Conservation (phyloP, 345 rosid species). For the Hibiscus syriacus region DNA sequence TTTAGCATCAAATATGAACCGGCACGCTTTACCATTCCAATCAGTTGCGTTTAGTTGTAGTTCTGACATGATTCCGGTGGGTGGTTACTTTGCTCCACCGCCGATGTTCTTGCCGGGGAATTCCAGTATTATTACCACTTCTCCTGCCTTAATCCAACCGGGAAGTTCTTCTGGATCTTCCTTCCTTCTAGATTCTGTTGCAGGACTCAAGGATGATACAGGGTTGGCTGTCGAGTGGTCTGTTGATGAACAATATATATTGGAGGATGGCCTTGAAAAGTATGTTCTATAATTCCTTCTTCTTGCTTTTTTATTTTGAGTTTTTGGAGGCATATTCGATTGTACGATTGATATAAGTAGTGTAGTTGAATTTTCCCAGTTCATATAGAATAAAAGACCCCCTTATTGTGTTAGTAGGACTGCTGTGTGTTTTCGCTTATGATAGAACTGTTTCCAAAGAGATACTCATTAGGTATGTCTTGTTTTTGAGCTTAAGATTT, state of each 20-base stretch:
- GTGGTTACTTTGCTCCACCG: conserved; percentile 33
- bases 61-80: conserved; percentile 46
- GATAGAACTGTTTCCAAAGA: neutral
- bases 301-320: neutral
- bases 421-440: neutral
- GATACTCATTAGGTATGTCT: neutral
- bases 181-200: conserved; percentile 43
- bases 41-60: conserved; percentile 30
- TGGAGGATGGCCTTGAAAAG: conserved; percentile 70
- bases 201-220: conserved; percentile 49
- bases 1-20: conserved; percentile 30
- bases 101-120: conserved; percentile 30
- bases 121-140: conserved; percentile 27
- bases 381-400: neutral
- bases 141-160: conserved; percentile 27
- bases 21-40: conserved; percentile 51
- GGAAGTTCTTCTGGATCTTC: conserved; percentile 45
- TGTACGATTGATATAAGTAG: neutral
- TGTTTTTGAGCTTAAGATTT: conserved; percentile 3
- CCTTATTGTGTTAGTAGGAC: neutral
- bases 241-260: conserved; percentile 53
- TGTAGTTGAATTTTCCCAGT: neutral
- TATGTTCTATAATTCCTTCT: conserved; percentile 21
- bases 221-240: conserved; percentile 82
- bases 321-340: neutral